Percentiles rank a stretch among this genome's conserved stretches.
phyloP scores from a whole-genome alignment of 495 filamentous ascomycete species.

The Pyronema domesticum region DNA sequence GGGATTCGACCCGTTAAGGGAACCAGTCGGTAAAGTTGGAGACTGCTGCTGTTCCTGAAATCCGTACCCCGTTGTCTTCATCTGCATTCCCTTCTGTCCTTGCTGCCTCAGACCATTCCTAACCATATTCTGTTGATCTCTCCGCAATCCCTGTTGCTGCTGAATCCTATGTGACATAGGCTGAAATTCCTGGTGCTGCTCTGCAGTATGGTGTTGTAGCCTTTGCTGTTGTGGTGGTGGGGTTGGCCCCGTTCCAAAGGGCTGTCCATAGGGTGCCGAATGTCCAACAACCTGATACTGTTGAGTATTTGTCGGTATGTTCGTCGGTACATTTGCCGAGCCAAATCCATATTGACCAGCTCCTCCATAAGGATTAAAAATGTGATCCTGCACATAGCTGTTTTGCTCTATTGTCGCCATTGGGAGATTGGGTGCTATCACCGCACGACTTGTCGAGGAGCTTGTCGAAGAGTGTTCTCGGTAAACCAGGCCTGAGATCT shows the following conservation, averaged over 20 bases:
- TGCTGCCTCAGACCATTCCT: no score
- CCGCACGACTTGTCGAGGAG: conserved; percentile 17
- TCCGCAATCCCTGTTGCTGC: background rate
- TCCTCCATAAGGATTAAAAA: conserved; percentile 21
- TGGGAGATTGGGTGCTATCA: conserved; percentile 22
- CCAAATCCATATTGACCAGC: conserved; percentile 21
- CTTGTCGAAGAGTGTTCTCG: conserved; percentile 23
- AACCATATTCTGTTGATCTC: background rate
- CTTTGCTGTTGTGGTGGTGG: conserved; percentile 8
- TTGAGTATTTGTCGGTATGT: conserved; percentile 15
- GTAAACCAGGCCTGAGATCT: conserved; percentile 25
- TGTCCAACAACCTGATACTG: conserved; percentile 24
- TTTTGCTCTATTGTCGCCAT: conserved; percentile 21
- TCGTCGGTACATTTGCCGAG: background rate
- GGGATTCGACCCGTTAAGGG: no score
- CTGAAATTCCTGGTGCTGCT: conserved; percentile 11
- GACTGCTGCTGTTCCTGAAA: conserved; percentile 1
- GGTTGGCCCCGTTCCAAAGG: conserved; percentile 26
- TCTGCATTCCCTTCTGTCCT: no score
- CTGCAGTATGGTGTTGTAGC: conserved; percentile 1
- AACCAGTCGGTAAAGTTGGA: background rate
- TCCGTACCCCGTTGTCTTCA: no score
- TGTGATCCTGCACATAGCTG: conserved; percentile 17
- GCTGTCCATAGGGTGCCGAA: conserved; percentile 24
- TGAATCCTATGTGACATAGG: background rate